A percentile compares a stretch with the other conserved stretches of the same genome.
Conservation (phyloP, 805 yeast species). For the Saccharomycopsis schoenii region DNA sequence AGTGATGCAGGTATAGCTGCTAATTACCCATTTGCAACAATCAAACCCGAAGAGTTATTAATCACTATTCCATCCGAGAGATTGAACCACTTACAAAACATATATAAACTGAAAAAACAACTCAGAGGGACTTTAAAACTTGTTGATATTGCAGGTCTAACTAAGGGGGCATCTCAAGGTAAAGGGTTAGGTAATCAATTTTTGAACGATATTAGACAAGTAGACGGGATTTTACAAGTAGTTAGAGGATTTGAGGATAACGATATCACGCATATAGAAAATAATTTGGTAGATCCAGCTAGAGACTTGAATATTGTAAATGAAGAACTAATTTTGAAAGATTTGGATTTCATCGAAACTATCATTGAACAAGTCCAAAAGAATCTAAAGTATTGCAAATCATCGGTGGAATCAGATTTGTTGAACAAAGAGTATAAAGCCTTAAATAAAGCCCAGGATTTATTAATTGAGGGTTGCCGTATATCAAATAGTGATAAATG, state of each 20-base stretch:
- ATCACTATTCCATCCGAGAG: conserved; percentile 61
- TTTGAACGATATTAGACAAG: conserved; percentile 66
- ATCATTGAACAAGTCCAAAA: conserved; percentile 43
- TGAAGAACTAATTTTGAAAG: conserved; percentile 70
- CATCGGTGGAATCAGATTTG: conserved; percentile 38
- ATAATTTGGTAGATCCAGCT: conserved; percentile 54
- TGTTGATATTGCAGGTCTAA: conserved; percentile 75
- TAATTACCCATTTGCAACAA: conserved; percentile 95
- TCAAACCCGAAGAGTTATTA: conserved; percentile 91
- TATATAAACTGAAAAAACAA: conserved; percentile 52
- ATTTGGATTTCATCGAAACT: conserved; percentile 58
- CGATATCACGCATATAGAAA: conserved; percentile 68
- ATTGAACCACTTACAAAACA: conserved; percentile 41
- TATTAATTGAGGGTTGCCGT: conserved; percentile 53
- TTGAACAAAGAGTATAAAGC: conserved; percentile 31
- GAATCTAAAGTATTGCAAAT: conserved; percentile 30
- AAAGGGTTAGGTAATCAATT: conserved; percentile 80
- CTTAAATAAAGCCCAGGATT: conserved; percentile 32
- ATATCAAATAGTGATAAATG: conserved; percentile 53
- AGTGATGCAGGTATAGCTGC: conserved; percentile 94
- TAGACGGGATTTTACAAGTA: conserved; percentile 74
- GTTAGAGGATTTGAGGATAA: conserved; percentile 69
- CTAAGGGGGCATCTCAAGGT: conserved; percentile 75
- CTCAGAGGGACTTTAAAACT: conserved; percentile 62
- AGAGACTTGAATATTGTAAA: conserved; percentile 67